phyloP scores from a whole-genome alignment of 2,329 filamentous ascomycete genomes.

The Fusarium napiforme region DNA sequence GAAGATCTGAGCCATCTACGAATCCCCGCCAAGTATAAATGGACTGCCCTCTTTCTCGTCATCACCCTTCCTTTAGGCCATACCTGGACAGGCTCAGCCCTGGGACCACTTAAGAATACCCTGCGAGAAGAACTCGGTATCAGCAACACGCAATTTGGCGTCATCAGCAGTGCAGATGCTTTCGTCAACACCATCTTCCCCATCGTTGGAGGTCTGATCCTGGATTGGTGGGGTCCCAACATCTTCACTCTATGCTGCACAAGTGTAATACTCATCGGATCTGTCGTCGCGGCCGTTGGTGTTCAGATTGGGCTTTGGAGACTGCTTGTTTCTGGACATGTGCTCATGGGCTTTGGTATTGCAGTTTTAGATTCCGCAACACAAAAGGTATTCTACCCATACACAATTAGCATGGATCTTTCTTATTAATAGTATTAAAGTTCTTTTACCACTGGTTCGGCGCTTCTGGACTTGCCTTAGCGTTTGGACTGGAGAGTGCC shows the following conservation, averaged over 20 bases:
- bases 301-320: background rate
- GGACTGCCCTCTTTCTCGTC: background rate
- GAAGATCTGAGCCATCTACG: accelerated
- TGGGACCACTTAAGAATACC: background rate
- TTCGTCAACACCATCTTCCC: background rate
- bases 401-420: accelerated
- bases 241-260: background rate
- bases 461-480: background rate
- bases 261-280: background rate
- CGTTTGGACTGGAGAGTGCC: background rate
- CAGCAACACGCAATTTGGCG: background rate
- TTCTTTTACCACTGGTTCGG: background rate
- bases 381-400: background rate
- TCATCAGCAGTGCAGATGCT: background rate
- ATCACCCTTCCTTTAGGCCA: background rate
- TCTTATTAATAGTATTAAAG: accelerated
- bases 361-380: background rate
- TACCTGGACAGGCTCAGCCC: background rate
- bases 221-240: background rate
- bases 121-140: background rate
- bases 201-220: background rate
- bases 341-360: background rate
- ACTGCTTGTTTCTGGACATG: background rate
- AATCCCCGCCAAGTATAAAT: background rate
- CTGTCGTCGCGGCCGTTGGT: background rate